phyloP scores from a whole-genome alignment of 768 basidiomycete species.

The Termitomyces titanicus region DNA sequence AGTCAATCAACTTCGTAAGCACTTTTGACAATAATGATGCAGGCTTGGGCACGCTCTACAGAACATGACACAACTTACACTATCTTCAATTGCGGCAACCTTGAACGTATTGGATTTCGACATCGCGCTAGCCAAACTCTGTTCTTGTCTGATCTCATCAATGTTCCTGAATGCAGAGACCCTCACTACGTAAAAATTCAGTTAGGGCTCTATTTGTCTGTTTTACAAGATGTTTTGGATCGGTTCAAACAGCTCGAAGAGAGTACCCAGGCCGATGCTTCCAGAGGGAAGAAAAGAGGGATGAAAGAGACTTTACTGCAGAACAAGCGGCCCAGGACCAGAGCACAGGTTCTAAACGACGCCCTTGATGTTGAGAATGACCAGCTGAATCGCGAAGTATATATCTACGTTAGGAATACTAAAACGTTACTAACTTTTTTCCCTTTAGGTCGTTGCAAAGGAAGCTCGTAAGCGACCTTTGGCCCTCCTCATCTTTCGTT shows the following conservation, averaged over 20 bases:
- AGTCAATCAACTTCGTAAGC: too few relatives aligned
- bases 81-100: slow-evolving; percentile 14
- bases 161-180: slow-evolving; percentile 4
- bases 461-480: background rate
- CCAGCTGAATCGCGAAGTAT: too few relatives aligned
- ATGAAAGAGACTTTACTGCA: too few relatives aligned
- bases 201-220: slow-evolving; percentile 2
- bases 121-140: slow-evolving; percentile 12
- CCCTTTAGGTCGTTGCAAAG: background rate
- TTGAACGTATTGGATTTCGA: slow-evolving; percentile 11
- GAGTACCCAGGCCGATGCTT: too few relatives aligned
- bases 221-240: slow-evolving; percentile 12
- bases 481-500: background rate
- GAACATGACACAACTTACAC: background rate
- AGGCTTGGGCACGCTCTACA: background rate
- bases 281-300: too few relatives aligned
- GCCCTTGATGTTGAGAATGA: too few relatives aligned
- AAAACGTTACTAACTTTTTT: too few relatives aligned
- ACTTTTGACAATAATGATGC: background rate
- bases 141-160: slow-evolving; percentile 13
- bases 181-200: slow-evolving; percentile 12
- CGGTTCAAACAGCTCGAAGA: slow-evolving; percentile 1
- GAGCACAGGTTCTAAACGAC: too few relatives aligned
- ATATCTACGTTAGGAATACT: too few relatives aligned
- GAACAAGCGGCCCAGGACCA: too few relatives aligned